These are phyloP conservation scores for Thermochaetoides thermophila DNA, from an alignment of 495 filamentous ascomycete species.

Conservation along the genomic window DNA sequence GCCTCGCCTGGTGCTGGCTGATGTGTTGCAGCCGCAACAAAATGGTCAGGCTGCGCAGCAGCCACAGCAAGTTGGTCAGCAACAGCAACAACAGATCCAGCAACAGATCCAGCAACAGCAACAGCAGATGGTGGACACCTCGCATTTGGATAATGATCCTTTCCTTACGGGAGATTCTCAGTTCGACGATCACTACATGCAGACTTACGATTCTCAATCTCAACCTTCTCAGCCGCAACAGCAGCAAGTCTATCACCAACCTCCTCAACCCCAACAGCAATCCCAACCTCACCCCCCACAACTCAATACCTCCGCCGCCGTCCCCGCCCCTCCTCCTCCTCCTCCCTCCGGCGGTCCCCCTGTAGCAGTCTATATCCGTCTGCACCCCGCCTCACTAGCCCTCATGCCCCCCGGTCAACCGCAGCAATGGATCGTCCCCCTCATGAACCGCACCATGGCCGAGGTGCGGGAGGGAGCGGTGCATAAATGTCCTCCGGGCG, in stretches of 20 bases:
- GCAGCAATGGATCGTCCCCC: slow-evolving; percentile 45
- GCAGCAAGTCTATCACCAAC: background rate
- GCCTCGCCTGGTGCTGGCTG: slow-evolving; percentile 5
- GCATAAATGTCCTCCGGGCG: slow-evolving; percentile 41
- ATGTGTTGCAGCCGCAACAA: background rate
- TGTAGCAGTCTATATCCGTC: slow-evolving; percentile 53
- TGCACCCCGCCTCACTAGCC: slow-evolving; percentile 36
- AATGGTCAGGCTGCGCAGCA: slow-evolving; percentile 4
- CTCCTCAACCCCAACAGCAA: slow-evolving; percentile 6
- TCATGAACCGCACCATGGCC: slow-evolving; percentile 38
- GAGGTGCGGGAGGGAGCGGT: slow-evolving; percentile 41
- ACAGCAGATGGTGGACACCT: too few relatives aligned
- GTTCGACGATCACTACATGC: too few relatives aligned
- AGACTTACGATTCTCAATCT: too few relatives aligned
- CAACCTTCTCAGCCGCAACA: slow-evolving; percentile 1
- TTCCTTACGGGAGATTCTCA: too few relatives aligned
- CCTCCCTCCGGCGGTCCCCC: too few relatives aligned
- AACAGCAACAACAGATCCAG: background rate
- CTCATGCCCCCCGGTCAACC: slow-evolving; percentile 24
- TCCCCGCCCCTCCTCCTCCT: slow-evolving; percentile 26
- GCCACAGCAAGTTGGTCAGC: too few relatives aligned
- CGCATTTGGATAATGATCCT: too few relatives aligned
- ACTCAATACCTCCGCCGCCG: slow-evolving; percentile 6
- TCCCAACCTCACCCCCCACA: background rate
- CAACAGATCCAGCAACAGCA: slow-evolving; percentile 1